A percentile compares a stretch with the other conserved stretches of the same genome.
Evolutionary conservation across 306 rosid species (phyloP).

Genomic region (Castanea sativa): DNA sequence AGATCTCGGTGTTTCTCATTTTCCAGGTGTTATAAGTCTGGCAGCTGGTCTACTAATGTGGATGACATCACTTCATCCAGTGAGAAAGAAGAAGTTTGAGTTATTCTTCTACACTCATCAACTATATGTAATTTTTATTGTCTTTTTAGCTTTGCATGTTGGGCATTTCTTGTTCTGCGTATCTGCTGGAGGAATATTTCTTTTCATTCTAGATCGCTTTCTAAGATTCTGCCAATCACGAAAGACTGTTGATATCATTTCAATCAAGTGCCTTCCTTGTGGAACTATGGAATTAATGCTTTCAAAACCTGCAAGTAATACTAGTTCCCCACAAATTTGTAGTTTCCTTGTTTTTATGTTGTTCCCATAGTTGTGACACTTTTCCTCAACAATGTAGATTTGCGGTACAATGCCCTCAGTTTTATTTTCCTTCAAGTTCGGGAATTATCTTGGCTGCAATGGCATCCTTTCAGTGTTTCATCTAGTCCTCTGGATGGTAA

Average conservation of each 20-base stretch:
- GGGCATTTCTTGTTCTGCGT: constrained; percentile 76
- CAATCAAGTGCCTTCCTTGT: constrained; percentile 76
- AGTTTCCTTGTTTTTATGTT: neutral
- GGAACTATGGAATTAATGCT: constrained; percentile 81
- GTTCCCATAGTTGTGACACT: constrained; percentile 20
- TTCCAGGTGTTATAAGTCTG: constrained; percentile 35
- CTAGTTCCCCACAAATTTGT: neutral
- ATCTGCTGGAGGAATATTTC: constrained; percentile 72
- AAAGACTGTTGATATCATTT: constrained; percentile 59
- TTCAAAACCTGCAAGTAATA: constrained; percentile 77
- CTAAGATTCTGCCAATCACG: constrained; percentile 85
- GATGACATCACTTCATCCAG: constrained; percentile 80
- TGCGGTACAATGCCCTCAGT: constrained; percentile 88
- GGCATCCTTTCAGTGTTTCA: constrained; percentile 98
- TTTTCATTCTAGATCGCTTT: constrained; percentile 87
- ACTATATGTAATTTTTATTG: constrained; percentile 62
- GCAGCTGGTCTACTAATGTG: constrained; percentile 83
- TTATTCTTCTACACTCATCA: constrained; percentile 94
- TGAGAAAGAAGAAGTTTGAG: constrained; percentile 73
- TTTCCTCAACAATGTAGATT: constrained; percentile 37
- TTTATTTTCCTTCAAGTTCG: constrained; percentile 86
- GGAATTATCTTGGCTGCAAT: constrained; percentile 80
- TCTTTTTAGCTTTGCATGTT: constrained; percentile 79
- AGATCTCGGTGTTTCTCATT: too few species aligned
- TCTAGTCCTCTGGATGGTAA: constrained; percentile 94